Base-by-base conservation (phyloP, 805 yeast species). In the Saccharomyces paradoxus region DNA sequence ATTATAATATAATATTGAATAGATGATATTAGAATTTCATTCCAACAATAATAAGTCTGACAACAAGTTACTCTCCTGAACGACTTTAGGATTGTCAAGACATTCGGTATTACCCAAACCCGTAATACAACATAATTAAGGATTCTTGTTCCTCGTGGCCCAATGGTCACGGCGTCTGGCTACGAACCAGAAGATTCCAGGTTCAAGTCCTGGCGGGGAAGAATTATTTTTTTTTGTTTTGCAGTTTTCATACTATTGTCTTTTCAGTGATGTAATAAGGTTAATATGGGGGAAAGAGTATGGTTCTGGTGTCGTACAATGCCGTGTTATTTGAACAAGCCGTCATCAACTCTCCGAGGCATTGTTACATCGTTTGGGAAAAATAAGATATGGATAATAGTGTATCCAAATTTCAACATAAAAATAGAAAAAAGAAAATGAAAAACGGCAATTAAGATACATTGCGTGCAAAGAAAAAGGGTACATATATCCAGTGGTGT, bases 81-180 rank as follows among this genome's bases (percentile, higher is more conserved):
- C n/a, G n/a, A n/a, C n/a, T n/a, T n/a, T n/a, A n/a, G n/a, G n/a
- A n/a, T n/a, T n/a, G n/a, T n/a, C n/a, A n/a, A n/a, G n/a, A n/a
- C n/a, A n/a, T n/a, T n/a, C n/a, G n/a, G n/a, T n/a, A n/a, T n/a
- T n/a, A n/a, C n/a, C n/a, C n/a, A n/a, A n/a, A n/a, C n/a, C n/a
- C n/a, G n/a, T n/a, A n/a, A n/a, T n/a, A n/a, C n/a, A n/a, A n/a
- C n/a, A n/a, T n/a, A n/a, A n/a, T n/a, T n/a, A n/a, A n/a, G n/a
- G n/a, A 57, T 70, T 72, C 63, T 75, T 74, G 77, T 80, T 80
- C 84, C 83, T 80, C 83, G 81, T 80, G 84, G 83, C 84, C 84
- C 82, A 80, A 80, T 80, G 84, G 84, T 80, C 82, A 80, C 80
- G 84, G 83, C 83, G 83, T 80, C 82, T 79, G 84, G 83, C 83